Base-by-base conservation (phyloP, 805 yeast species). In the Cyberlindnera euphorbiae region DNA sequence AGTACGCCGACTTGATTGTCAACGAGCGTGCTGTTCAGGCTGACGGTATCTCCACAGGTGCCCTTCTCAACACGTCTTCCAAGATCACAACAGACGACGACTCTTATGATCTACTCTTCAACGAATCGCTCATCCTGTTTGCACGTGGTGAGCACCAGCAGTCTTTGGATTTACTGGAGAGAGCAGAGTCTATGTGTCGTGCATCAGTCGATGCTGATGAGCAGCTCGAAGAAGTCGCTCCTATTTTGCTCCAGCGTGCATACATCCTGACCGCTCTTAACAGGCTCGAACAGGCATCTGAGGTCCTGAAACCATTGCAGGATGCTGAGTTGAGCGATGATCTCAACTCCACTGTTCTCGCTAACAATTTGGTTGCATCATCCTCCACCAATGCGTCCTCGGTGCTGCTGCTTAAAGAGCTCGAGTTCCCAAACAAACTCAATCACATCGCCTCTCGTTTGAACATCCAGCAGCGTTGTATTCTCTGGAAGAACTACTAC, bases 1-100 rank as follows among this genome's bases (percentile, higher is more conserved):
- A 66, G 44, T 42, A 51, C 10, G 41, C 68, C 27, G 94, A 83
- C 56, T 59, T 83, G 39, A 60, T 73, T 21, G 77, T 82, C 39
- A 83, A 83, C 51, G 83, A 81, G 56, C 67, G 80, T 41, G 87
- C 89, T 3, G 76, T 78, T 10, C 58, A 78, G 17, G 73, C 82
- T 15, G 83, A 75, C 14, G 46, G 45, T 6, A 53, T 58, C 19
- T 43, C 46, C 10, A 11, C 36, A 10, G 53, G 45, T 8, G 32
- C 23, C 12, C 26, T 45, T 41, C 22, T 19, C 17, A 44, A 57
- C 6, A 31, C 41, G 22, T 27, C 46, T 10, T 46, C 57, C 6
- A 32, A 53, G 11, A 4, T 9, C 12, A 3, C 23, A 4, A 37
- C 42, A 5, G 39, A 36, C 27, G 49, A 49, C 7, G 58, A 51